phyloP scores from a whole-genome alignment of 176 grass and related monocot genomes.

The Triticum turgidum region DNA sequence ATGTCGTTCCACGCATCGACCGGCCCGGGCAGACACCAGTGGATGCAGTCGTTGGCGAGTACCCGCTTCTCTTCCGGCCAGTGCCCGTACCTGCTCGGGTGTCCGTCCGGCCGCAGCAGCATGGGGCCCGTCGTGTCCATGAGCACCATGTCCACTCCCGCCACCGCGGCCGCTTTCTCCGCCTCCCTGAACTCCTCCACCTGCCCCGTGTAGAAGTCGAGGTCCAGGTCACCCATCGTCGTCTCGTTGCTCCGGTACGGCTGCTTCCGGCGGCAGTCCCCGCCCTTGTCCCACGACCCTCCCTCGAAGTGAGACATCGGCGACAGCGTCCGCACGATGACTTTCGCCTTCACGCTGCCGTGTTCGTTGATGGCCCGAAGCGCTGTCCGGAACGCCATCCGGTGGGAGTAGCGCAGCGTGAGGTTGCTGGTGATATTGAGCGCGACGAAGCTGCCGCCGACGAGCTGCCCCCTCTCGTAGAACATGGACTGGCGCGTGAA shows the following conservation, averaged over 20 bases:
- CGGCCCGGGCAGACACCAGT: constrained; percentile 72
- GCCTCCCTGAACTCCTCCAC: constrained; percentile 73
- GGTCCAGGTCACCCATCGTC: constrained; percentile 27
- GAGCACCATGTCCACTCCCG: constrained; percentile 37
- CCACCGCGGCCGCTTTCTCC: constrained; percentile 8
- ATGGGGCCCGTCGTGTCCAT: constrained; percentile 50
- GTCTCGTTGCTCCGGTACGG: constrained; percentile 52
- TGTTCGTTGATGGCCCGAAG: constrained; percentile 28
- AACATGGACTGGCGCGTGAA: constrained; percentile 47
- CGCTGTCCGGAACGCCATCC: constrained; percentile 53
- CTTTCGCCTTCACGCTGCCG: constrained; percentile 28
- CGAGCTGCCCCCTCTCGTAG: constrained; percentile 41
- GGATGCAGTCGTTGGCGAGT: constrained; percentile 65
- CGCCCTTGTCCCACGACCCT: constrained; percentile 57
- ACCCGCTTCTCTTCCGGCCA: constrained; percentile 35
- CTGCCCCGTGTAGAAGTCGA: constrained; percentile 56
- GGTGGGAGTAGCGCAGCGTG: constrained; percentile 41
- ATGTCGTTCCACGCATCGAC: constrained; percentile 69
- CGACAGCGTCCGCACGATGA: constrained; percentile 62
- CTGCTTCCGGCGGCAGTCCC: constrained; percentile 49
- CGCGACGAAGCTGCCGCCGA: constrained; percentile 48
- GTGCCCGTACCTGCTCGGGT: constrained; percentile 61
- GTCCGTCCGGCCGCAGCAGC: constrained; percentile 68
- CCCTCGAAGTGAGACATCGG: constrained; percentile 75
- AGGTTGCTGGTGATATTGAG: constrained; percentile 59